A percentile compares a stretch with the other conserved stretches of the same genome.
These are phyloP conservation scores for Daldinia sp. DNA, from an alignment of 2,329 filamentous ascomycete genomes.

Conservation along the genomic window DNA sequence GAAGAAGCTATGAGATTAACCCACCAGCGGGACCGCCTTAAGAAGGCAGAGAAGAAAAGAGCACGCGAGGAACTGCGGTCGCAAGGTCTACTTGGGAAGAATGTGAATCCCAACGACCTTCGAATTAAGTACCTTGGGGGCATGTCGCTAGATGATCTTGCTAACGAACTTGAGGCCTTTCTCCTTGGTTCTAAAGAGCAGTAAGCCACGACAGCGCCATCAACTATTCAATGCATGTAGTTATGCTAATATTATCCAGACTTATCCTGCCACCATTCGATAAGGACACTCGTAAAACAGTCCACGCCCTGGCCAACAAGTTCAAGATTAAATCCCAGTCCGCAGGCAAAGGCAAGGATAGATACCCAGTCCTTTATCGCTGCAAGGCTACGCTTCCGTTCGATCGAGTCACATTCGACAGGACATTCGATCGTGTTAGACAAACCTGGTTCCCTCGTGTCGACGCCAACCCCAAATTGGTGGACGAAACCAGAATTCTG, in stretches of 20 bases:
- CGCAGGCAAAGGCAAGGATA: slow-evolving; percentile 75
- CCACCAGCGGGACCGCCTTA: slow-evolving; percentile 76
- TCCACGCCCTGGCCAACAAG: slow-evolving; percentile 82
- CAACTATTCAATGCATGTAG: not conserved
- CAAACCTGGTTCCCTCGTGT: slow-evolving; percentile 68
- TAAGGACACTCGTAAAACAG: slow-evolving; percentile 77
- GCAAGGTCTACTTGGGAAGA: slow-evolving; percentile 73
- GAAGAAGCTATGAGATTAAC: slow-evolving; percentile 68
- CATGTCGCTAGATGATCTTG: slow-evolving; percentile 77
- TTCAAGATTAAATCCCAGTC: slow-evolving; percentile 89
- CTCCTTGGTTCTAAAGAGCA: slow-evolving; percentile 71
- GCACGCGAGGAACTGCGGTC: slow-evolving; percentile 76
- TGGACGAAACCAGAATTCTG: slow-evolving; percentile 46
- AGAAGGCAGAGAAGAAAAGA: slow-evolving; percentile 77
- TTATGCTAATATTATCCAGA: slow-evolving; percentile 56
- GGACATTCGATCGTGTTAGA: slow-evolving; percentile 59
- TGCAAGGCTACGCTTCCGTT: slow-evolving; percentile 74
- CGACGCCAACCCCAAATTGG: slow-evolving; percentile 55
- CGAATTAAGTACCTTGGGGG: slow-evolving; percentile 79
- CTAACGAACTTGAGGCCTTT: slow-evolving; percentile 79
- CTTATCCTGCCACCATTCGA: slow-evolving; percentile 87
- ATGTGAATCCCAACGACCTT: slow-evolving; percentile 68
- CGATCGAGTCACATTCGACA: slow-evolving; percentile 66
- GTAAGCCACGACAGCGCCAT: slow-evolving; percentile 58
- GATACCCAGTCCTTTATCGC: slow-evolving; percentile 83